Conservation (phyloP, 768 basidiomycete genomes). For the Boletus subcaerulescens region DNA sequence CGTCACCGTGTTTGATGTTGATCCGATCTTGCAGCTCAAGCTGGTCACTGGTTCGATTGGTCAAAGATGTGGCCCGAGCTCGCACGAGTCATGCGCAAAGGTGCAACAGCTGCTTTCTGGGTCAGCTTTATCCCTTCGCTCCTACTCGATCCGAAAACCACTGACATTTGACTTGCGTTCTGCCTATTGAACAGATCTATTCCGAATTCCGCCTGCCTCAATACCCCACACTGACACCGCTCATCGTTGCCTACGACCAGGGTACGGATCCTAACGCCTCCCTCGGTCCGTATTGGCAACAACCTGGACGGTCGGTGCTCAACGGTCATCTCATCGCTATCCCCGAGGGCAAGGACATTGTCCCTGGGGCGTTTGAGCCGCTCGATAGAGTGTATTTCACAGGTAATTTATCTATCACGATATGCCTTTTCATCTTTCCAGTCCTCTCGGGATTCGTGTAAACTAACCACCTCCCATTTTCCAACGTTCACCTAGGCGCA, state of each 20-base stretch:
- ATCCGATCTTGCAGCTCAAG: conserved; percentile 50
- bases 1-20: too few species aligned
- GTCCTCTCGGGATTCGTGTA: too few species aligned
- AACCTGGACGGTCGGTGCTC: not conserved
- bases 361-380: conserved; percentile 28
- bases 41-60: conserved; percentile 84
- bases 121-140: conserved; percentile 35
- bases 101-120: conserved; percentile 74
- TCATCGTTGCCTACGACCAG: not conserved
- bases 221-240: conserved; percentile 1
- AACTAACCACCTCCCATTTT: too few species aligned
- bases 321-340: not conserved
- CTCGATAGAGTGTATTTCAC: conserved; percentile 58
- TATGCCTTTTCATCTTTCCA: too few species aligned
- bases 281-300: conserved; percentile 8
- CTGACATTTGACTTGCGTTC: too few species aligned
- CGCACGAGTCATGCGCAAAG: conserved; percentile 52
- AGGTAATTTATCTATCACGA: conserved; percentile 32
- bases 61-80: conserved; percentile 67
- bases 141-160: too few species aligned
- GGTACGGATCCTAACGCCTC: not conserved
- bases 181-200: not conserved
- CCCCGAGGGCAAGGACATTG: not conserved
- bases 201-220: conserved; percentile 5
- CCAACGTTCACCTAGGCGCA: not conserved